Conservation (phyloP, 768 basidiomycete species). For the Tricholoma furcatifolium region DNA sequence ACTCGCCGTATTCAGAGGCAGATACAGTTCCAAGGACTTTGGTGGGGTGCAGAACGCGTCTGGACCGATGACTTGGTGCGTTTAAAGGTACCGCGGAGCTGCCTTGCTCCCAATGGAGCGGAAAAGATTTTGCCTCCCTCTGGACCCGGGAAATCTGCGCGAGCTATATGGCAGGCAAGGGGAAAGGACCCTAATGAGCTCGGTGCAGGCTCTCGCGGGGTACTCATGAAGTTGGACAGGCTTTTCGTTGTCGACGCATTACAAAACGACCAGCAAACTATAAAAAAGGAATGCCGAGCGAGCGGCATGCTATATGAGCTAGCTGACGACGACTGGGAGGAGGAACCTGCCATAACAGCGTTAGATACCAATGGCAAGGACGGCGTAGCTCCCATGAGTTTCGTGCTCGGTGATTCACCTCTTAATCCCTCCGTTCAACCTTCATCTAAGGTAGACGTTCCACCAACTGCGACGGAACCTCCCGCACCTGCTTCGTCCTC, state of each 20-base stretch:
- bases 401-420: constrained; percentile 28
- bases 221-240: constrained; percentile 71
- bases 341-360: constrained; percentile 11
- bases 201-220: constrained; percentile 61
- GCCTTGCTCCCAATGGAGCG: constrained; percentile 66
- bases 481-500: constrained; percentile 6
- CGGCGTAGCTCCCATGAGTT: constrained; percentile 1
- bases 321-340: constrained; percentile 73
- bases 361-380: not conserved
- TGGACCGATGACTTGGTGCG: constrained; percentile 87
- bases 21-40: constrained; percentile 73
- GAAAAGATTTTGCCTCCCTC: constrained; percentile 60
- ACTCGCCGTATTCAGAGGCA: constrained; percentile 30
- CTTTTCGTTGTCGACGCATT: constrained; percentile 61
- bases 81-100: constrained; percentile 65
- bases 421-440: constrained; percentile 27
- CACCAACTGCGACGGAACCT: not conserved
- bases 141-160: constrained; percentile 44
- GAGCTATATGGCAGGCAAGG: constrained; percentile 22
- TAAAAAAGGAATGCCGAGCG: constrained; percentile 62
- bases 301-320: constrained; percentile 77
- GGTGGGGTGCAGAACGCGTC: constrained; percentile 89
- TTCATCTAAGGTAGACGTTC: constrained; percentile 25
- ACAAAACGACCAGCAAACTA: constrained; percentile 34
- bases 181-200: constrained; percentile 28